Evolutionary conservation across 805 yeast genomes (phyloP), one percentile per base, ranked within the genome.

Genomic region (Candida maris): DNA sequence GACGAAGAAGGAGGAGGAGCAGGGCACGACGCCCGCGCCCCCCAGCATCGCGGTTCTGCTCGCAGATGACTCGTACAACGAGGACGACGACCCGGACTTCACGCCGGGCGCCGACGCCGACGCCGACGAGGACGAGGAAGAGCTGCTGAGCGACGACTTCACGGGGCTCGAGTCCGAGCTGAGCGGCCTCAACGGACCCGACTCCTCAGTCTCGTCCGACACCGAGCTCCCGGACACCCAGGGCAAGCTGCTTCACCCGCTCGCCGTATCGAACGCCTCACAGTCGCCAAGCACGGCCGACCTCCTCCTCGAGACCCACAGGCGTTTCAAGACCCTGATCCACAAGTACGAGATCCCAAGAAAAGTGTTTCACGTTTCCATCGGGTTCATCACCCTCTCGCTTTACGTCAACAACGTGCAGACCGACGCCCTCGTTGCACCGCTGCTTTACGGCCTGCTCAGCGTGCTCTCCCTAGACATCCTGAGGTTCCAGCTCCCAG

Each of bases 321-420:
- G 46, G 39, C 41, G 44, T n/a, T 61, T 61, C 36, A 48, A 48
- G 19, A 40, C 46, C 18, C 45, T 61, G 24, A 45, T 61, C 17
- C 65, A 59, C 38, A 83, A 83, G 52, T 88, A 93, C 55, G 98
- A 93, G 61, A 67, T 93, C 13, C 94, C 95, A 4, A 75, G 98
- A 52, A 93, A 93, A 59, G 64, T 75, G 3, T 77, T 93, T 41
- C 98, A 93, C 59, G 84, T 91, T 6, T 82, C 93, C 2, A 87
- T 89, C 32, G 98, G 97, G 1, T 73, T 88, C 45, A 49, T 89
- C 28, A 81, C 97, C 2, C 61, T 93, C 26, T 81, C 73, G 50
- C 63, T 86, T 22, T 91, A 88, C 58, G 71, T 83, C 0, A 54
- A 61, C 27, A 88, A 89, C 7, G 64, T 71, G 8, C 71, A 74